A percentile compares a stretch with the other conserved stretches of the same genome.
phyloP scores from a whole-genome alignment of 169 alveolate species.

The Eimeria brunetti region DNA sequence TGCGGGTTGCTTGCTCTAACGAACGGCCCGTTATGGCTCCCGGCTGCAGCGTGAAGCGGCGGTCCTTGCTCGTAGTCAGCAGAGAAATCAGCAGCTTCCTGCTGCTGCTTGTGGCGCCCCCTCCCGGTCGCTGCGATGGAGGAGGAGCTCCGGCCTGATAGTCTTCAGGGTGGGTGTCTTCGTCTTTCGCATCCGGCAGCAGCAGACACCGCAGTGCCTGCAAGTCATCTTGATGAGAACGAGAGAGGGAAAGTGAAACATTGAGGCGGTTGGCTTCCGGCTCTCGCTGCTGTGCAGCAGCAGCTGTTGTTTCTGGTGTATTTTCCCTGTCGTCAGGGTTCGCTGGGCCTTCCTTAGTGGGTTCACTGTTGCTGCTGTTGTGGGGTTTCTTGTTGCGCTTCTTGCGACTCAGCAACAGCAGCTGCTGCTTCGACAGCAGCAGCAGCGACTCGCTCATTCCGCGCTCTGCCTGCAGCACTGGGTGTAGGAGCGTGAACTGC shows the following conservation, averaged over 20 bases:
- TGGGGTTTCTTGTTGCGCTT: not conserved
- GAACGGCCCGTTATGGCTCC: slow-evolving; percentile 76
- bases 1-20: slow-evolving; percentile 67
- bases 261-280: not conserved
- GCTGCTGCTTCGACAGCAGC: slow-evolving; percentile 66
- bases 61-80: not conserved
- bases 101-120: slow-evolving; percentile 22
- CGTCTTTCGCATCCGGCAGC: slow-evolving; percentile 26
- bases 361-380: not conserved
- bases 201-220: slow-evolving; percentile 22
- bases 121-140: not conserved
- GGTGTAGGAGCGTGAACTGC: slow-evolving; percentile 73
- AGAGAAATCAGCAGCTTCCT: slow-evolving; percentile 51
- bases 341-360: not conserved
- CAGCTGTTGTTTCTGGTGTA: not conserved
- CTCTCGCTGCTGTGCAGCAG: not conserved
- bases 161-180: not conserved
- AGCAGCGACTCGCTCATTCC: slow-evolving; percentile 44
- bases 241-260: not conserved
- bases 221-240: slow-evolving; percentile 39
- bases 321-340: not conserved
- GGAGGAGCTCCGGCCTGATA: not conserved
- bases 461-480: slow-evolving; percentile 58
- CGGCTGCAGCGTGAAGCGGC: slow-evolving; percentile 63
- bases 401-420: slow-evolving; percentile 26